Evolutionary conservation across 202 grass and related monocot genomes (phyloP).

Genomic region (Saccharum hybrid): DNA sequence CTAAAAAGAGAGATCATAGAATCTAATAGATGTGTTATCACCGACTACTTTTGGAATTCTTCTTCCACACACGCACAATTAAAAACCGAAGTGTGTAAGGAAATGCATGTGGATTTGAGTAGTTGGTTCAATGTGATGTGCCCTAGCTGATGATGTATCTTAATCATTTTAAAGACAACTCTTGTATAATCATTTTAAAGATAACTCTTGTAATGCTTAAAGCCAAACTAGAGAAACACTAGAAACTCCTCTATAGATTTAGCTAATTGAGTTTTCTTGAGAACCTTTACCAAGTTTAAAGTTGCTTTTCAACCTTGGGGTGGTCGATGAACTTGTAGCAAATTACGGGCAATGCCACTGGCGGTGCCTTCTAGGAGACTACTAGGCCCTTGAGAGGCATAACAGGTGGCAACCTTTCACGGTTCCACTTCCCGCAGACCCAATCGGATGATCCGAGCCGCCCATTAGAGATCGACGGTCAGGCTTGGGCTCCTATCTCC

Average conservation of each 20-base stretch:
- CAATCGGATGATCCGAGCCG: conserved; percentile 6
- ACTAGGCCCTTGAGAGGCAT: neutral
- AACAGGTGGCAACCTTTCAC: neutral
- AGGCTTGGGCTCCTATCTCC: neutral
- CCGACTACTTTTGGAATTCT: neutral
- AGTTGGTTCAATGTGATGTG: neutral
- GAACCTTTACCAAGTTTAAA: neutral
- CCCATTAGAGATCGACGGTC: neutral
- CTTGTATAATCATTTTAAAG: too few species aligned
- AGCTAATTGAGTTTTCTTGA: neutral
- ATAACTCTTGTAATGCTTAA: neutral
- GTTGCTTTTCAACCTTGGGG: neutral
- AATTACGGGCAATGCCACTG: neutral
- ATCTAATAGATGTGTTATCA: neutral
- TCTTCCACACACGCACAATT: neutral
- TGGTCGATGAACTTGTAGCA: neutral
- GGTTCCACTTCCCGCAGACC: neutral
- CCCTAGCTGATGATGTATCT: too few species aligned
- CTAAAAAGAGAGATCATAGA: neutral
- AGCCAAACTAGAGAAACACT: too few species aligned
- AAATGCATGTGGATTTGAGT: too few species aligned
- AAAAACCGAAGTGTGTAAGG: neutral
- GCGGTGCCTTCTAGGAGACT: neutral
- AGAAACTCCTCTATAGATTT: neutral
- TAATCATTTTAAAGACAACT: neutral